Evolutionary conservation across 2,329 filamentous ascomycete species (phyloP).

Genomic region (Aspergillus sp.): DNA sequence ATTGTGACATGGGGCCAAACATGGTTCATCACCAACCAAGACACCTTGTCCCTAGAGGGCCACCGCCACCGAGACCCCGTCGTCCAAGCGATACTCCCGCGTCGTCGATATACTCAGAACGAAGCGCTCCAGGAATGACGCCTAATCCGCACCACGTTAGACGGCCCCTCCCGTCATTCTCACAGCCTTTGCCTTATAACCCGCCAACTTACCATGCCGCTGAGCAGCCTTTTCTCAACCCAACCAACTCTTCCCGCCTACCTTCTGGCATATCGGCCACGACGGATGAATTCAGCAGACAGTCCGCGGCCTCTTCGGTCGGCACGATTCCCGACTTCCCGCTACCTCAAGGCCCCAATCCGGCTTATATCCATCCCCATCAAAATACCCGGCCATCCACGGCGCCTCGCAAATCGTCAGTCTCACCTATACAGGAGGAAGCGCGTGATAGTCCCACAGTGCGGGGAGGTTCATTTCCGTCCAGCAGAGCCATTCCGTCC

Average conservation of each 20-base stretch:
- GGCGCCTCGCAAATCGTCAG: constrained; percentile 56
- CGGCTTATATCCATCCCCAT: constrained; percentile 13
- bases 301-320: constrained; percentile 17
- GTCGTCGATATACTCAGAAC: constrained; percentile 27
- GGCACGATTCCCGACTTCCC: constrained; percentile 20
- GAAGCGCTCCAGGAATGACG: constrained; percentile 16
- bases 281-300: constrained; percentile 20
- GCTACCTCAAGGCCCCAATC: constrained; percentile 11
- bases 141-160: constrained; percentile 15
- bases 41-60: constrained; percentile 22
- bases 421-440: constrained; percentile 70
- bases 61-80: constrained; percentile 33
- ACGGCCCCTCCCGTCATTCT: constrained; percentile 18
- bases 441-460: constrained; percentile 43
- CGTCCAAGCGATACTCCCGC: constrained; percentile 30
- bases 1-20: constrained; percentile 15
- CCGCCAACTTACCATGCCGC: constrained; percentile 10
- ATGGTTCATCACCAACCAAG: constrained; percentile 17
- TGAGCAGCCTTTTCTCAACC: constrained; percentile 12
- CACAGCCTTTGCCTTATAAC: constrained; percentile 16
- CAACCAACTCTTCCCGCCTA: constrained; percentile 14
- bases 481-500: constrained; percentile 62
- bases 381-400: constrained; percentile 18
- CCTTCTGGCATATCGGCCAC: constrained; percentile 17
- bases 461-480: constrained; percentile 54